Evolutionary conservation across 2,329 filamentous ascomycete species (phyloP).

Genomic region (Calonectria montana): DNA sequence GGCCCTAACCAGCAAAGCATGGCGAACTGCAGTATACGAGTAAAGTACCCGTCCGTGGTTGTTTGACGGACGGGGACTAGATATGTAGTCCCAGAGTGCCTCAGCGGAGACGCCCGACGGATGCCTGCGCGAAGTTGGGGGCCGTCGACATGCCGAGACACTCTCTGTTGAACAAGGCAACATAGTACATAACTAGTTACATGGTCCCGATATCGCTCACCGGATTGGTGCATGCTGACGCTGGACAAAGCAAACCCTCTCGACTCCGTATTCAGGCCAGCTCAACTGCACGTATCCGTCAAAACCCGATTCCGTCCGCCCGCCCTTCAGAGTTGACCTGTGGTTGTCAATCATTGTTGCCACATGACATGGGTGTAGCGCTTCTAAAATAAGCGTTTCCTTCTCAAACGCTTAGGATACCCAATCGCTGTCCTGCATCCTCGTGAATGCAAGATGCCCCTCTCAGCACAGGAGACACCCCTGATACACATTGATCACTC

Average conservation of each 20-base stretch:
- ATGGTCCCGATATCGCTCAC: conserved; percentile 13
- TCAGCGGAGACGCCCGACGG: conserved; percentile 2
- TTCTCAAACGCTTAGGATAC: background rate
- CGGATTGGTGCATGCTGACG: background rate
- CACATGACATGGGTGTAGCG: conserved; percentile 1
- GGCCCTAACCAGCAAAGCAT: conserved; percentile 6
- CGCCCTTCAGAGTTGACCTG: background rate
- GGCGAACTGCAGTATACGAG: background rate
- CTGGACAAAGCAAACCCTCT: conserved; percentile 22
- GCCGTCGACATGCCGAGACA: conserved; percentile 15
- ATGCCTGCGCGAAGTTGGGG: conserved; percentile 8
- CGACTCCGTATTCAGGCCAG: conserved; percentile 5
- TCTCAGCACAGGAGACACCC: conserved; percentile 10
- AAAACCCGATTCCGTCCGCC: conserved; percentile 9
- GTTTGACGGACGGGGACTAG: background rate
- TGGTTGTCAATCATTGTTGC: conserved; percentile 8
- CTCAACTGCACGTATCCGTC: conserved; percentile 16
- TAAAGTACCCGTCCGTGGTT: background rate
- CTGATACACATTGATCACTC: background rate
- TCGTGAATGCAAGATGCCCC: conserved; percentile 19
- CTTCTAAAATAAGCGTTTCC: conserved; percentile 3
- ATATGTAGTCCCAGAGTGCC: background rate
- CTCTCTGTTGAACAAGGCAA: conserved; percentile 2
- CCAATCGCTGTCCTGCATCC: conserved; percentile 5
- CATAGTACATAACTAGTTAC: background rate